These are phyloP conservation scores for Xylaria hypoxylon DNA, from an alignment of 2,329 filamentous ascomycete species.

Conservation along the genomic window DNA sequence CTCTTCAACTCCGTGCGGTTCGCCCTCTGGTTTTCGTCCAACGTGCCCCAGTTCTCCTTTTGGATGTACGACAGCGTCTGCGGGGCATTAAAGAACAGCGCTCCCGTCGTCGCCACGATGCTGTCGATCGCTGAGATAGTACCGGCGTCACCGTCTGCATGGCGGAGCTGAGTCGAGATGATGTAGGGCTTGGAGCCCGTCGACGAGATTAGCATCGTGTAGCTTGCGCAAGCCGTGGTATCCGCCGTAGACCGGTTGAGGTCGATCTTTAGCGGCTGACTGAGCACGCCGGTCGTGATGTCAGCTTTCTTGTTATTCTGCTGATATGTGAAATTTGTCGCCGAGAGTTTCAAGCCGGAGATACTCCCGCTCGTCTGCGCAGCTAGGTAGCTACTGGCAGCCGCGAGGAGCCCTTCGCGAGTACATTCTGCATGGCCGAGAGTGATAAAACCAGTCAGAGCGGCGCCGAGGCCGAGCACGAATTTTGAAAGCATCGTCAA, in stretches of 20 bases:
- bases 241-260: slow-evolving; percentile 47
- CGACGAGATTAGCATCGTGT: slow-evolving; percentile 53
- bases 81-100: slow-evolving; percentile 53
- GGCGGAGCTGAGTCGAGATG: slow-evolving; percentile 53
- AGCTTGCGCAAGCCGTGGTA: slow-evolving; percentile 49
- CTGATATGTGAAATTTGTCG: slow-evolving; percentile 47
- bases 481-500: slow-evolving; percentile 21
- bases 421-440: slow-evolving; percentile 44
- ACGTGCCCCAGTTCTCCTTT: slow-evolving; percentile 50
- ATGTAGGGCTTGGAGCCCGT: slow-evolving; percentile 51
- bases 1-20: slow-evolving; percentile 50
- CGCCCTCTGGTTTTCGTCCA: slow-evolving; percentile 44
- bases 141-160: slow-evolving; percentile 42
- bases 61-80: slow-evolving; percentile 51
- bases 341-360: slow-evolving; percentile 41
- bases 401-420: slow-evolving; percentile 47
- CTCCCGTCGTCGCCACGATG: slow-evolving; percentile 53
- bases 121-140: slow-evolving; percentile 51
- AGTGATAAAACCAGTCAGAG: slow-evolving; percentile 17
- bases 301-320: slow-evolving; percentile 47
- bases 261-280: slow-evolving; percentile 45
- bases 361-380: slow-evolving; percentile 45
- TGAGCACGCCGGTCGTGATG: slow-evolving; percentile 44
- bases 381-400: slow-evolving; percentile 47
- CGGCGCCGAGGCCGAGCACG: slow-evolving; percentile 19